A percentile compares a stretch with the other conserved stretches of the same genome.
phyloP scores from a whole-genome alignment of 805 yeast species.

The Wickerhamiella domercqiae region DNA sequence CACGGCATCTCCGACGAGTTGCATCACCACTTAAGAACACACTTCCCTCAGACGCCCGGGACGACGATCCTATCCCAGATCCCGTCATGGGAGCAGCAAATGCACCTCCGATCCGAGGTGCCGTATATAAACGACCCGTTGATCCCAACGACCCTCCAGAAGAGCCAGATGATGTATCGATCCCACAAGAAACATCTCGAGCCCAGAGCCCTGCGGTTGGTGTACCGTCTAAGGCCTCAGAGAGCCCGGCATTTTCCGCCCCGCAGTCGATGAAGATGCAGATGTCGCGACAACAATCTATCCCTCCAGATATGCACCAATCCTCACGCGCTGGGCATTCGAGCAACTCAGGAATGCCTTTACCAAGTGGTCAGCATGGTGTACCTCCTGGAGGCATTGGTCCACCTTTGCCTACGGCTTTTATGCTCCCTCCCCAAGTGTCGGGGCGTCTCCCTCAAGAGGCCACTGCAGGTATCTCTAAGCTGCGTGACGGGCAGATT shows the following conservation, averaged over 20 bases:
- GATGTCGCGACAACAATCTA: background rate
- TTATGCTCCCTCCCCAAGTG: conserved; percentile 17
- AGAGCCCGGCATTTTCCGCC: background rate
- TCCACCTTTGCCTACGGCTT: conserved; percentile 16
- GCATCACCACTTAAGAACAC: conserved; percentile 75
- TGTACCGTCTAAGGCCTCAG: background rate
- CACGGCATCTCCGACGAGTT: conserved; percentile 54
- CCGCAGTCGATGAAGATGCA: background rate
- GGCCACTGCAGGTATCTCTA: conserved; percentile 12
- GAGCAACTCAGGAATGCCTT: background rate
- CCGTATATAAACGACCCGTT: conserved; percentile 65
- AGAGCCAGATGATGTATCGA: conserved; percentile 33
- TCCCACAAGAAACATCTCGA: conserved; percentile 7
- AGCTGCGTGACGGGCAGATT: conserved; percentile 16
- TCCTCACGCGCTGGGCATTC: background rate
- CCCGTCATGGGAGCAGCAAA: conserved; percentile 68
- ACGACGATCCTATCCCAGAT: conserved; percentile 62
- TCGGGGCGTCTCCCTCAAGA: conserved; percentile 11
- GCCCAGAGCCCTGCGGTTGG: background rate
- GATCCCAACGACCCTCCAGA: conserved; percentile 71
- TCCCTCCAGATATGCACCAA: background rate
- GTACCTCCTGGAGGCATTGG: conserved; percentile 2
- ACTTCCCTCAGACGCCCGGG: conserved; percentile 58
- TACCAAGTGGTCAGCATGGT: background rate
- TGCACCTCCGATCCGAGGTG: conserved; percentile 92